Conservation (phyloP, 164 flowering plant species). For the Berberis vulgaris region DNA sequence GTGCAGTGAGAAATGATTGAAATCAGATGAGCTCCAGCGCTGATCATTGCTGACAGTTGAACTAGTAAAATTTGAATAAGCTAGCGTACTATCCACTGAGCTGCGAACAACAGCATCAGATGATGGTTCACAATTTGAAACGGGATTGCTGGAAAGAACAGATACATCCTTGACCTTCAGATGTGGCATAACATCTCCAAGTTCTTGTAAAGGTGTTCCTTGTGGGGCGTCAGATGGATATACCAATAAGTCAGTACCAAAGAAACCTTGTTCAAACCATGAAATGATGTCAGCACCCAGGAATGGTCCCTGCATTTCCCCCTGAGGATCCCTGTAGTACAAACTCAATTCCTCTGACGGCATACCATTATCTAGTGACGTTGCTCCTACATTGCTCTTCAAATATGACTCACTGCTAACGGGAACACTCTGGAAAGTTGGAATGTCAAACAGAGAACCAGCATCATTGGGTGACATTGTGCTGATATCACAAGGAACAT, state of each 20-base stretch:
- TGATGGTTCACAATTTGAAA: constrained; percentile 15
- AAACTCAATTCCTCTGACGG: constrained; percentile 64
- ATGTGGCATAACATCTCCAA: constrained; percentile 80
- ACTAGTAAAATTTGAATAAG: constrained; percentile 18
- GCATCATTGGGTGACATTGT: constrained; percentile 36
- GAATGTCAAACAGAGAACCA: constrained; percentile 27
- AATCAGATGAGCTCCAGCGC: constrained; percentile 19
- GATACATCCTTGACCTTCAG: constrained; percentile 26
- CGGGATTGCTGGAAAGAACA: constrained; percentile 13
- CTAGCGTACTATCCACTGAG: constrained; percentile 18
- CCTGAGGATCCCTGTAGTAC: constrained; percentile 85
- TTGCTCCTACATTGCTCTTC: constrained; percentile 14
- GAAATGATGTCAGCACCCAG: constrained; percentile 75
- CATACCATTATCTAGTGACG: constrained; percentile 18
- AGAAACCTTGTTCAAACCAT: constrained; percentile 92
- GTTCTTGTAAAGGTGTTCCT: constrained; percentile 49
- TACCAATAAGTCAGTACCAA: constrained; percentile 79
- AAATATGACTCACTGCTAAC: constrained; percentile 14
- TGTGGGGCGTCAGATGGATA: constrained; percentile 72
- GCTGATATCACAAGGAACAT: constrained; percentile 19
- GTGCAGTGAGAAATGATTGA: constrained; percentile 22
- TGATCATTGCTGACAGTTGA: constrained; percentile 18
- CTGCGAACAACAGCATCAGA: constrained; percentile 25
- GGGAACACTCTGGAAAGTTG: constrained; percentile 21
- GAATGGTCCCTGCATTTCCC: constrained; percentile 87